These are phyloP conservation scores for Rhizopogon sp. DNA, from an alignment of 768 basidiomycete species.

Conservation along the genomic window DNA sequence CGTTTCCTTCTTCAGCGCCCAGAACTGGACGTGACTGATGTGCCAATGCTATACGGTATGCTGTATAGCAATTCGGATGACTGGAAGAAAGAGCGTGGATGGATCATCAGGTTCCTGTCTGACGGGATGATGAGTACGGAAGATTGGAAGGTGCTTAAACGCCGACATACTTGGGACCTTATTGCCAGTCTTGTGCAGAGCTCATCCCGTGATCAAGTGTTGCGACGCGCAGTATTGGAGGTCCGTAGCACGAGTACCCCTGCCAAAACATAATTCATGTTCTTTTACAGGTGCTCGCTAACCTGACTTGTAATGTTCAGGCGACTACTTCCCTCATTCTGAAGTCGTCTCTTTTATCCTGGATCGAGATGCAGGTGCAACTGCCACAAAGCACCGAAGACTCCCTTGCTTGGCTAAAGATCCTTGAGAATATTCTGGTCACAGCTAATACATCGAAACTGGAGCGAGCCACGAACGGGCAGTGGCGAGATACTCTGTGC, in stretches of 20 bases:
- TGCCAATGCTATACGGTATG: slow-evolving; percentile 88
- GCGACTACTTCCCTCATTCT: slow-evolving; percentile 69
- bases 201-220: slow-evolving; percentile 42
- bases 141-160: slow-evolving; percentile 79
- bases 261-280: not conserved
- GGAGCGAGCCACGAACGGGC: slow-evolving; percentile 47
- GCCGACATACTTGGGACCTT: slow-evolving; percentile 86
- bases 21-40: slow-evolving; percentile 71
- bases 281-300: slow-evolving; percentile 62
- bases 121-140: slow-evolving; percentile 72
- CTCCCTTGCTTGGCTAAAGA: slow-evolving; percentile 56
- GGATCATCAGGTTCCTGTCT: slow-evolving; percentile 80
- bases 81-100: slow-evolving; percentile 84
- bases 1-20: slow-evolving; percentile 90
- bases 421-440: slow-evolving; percentile 59
- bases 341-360: slow-evolving; percentile 67
- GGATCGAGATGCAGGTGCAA: slow-evolving; percentile 74
- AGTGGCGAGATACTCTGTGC: slow-evolving; percentile 55
- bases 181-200: slow-evolving; percentile 79
- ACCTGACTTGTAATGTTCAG: slow-evolving; percentile 62
- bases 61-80: slow-evolving; percentile 75
- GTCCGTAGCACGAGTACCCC: slow-evolving; percentile 31
- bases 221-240: slow-evolving; percentile 64
- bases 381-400: slow-evolving; percentile 25
- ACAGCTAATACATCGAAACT: slow-evolving; percentile 46